Conservation (phyloP, 768 basidiomycete genomes). For the Kockovaella imperatae region DNA sequence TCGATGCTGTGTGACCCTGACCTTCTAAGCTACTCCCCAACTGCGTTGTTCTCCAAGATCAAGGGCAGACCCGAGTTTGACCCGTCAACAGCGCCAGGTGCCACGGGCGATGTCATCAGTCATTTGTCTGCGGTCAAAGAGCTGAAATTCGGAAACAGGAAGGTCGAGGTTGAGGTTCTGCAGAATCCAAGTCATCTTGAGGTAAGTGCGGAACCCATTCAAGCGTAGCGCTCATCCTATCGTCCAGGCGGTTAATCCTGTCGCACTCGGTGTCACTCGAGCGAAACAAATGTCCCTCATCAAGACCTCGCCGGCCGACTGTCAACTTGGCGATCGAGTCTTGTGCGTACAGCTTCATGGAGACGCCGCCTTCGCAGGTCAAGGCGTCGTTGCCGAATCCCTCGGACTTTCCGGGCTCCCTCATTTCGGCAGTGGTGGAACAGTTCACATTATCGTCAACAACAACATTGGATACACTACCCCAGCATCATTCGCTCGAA, state of each 20-base stretch:
- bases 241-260: constrained; percentile 75
- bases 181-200: constrained; percentile 48
- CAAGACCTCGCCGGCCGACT: constrained; percentile 52
- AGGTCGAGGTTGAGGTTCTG: constrained; percentile 65
- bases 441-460: constrained; percentile 77
- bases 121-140: constrained; percentile 65
- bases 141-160: constrained; percentile 51
- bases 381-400: constrained; percentile 82
- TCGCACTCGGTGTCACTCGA: constrained; percentile 80
- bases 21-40: constrained; percentile 59
- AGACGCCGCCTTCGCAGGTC: constrained; percentile 83
- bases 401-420: constrained; percentile 81
- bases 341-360: constrained; percentile 88
- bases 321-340: constrained; percentile 57
- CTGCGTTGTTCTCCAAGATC: constrained; percentile 76
- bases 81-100: constrained; percentile 44
- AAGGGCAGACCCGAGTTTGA: constrained; percentile 49
- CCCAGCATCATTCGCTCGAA: constrained; percentile 72
- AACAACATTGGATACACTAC: constrained; percentile 84
- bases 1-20: constrained; percentile 65
- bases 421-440: constrained; percentile 84
- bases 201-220: constrained; percentile 4
- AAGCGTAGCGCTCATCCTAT: background rate
- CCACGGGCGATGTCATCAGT: constrained; percentile 77
- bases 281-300: constrained; percentile 81